phyloP scores from a whole-genome alignment of 805 yeast genomes.

The Dipodascus geniculatus region DNA sequence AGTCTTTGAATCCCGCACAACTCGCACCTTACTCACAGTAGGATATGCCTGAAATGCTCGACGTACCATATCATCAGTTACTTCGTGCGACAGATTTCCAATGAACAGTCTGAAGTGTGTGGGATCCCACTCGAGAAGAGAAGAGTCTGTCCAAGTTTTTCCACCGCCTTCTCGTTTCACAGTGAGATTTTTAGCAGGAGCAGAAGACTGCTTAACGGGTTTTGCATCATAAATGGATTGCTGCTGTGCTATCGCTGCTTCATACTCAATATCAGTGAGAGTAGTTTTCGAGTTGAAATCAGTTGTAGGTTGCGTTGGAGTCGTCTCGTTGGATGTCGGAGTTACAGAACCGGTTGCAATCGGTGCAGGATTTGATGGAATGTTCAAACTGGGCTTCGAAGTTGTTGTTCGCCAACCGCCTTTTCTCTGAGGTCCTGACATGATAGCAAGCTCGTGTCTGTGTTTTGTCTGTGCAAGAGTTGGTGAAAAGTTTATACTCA shows the following conservation, averaged over 20 bases:
- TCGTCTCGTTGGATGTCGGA: not conserved
- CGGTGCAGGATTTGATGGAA: not conserved
- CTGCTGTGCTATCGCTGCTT: slow-evolving; percentile 12
- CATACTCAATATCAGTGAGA: slow-evolving; percentile 10
- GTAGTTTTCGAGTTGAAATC: not conserved
- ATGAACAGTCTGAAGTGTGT: slow-evolving; percentile 60
- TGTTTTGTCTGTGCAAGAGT: no score
- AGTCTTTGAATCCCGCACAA: slow-evolving; percentile 40
- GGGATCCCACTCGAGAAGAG: slow-evolving; percentile 55
- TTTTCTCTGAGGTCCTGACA: not conserved
- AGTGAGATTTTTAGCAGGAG: slow-evolving; percentile 17
- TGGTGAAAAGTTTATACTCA: no score
- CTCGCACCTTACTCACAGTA: slow-evolving; percentile 45
- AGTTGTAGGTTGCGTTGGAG: not conserved
- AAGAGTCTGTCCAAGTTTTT: slow-evolving; percentile 35
- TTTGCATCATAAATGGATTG: slow-evolving; percentile 11
- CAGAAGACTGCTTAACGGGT: slow-evolving; percentile 2
- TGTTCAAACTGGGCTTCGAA: not conserved
- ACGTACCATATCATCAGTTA: slow-evolving; percentile 42
- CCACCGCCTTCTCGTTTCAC: slow-evolving; percentile 37
- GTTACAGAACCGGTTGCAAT: not conserved
- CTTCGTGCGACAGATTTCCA: slow-evolving; percentile 64
- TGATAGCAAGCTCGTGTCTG: no score
- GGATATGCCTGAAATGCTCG: slow-evolving; percentile 42
- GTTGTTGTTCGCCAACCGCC: not conserved